phyloP scores from a whole-genome alignment of 257 asterid genomes.

The Primulina huaijiensis region DNA sequence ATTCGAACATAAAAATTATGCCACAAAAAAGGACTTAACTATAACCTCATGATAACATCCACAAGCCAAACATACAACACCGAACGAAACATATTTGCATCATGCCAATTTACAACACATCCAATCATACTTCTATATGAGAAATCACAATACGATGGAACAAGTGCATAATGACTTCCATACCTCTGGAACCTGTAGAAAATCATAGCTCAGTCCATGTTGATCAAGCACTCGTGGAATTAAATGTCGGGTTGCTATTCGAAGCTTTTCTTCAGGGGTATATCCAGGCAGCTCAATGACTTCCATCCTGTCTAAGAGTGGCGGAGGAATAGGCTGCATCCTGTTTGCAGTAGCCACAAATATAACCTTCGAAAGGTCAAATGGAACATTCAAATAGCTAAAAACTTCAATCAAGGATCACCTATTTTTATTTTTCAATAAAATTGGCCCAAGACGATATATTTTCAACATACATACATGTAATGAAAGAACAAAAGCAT shows the following conservation, averaged over 20 bases:
- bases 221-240: conserved; percentile 97
- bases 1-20: too few species aligned
- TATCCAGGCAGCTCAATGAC: conserved; percentile 98
- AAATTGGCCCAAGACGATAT: conserved; percentile 11
- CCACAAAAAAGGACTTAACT: too few species aligned
- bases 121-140: conserved; percentile 23
- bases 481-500: conserved; percentile 5
- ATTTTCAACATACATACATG: neutral
- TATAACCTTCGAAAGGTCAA: conserved; percentile 93
- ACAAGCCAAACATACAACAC: conserved; percentile 13
- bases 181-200: conserved; percentile 98
- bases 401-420: conserved; percentile 57
- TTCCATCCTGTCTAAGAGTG: conserved; percentile 98
- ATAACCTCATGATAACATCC: neutral
- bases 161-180: conserved; percentile 23
- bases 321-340: conserved; percentile 90
- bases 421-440: conserved; percentile 19
- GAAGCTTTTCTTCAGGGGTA: conserved; percentile 96
- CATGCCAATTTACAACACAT: neutral
- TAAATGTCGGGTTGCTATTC: conserved; percentile 81
- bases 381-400: conserved; percentile 95
- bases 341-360: conserved; percentile 98
- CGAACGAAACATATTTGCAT: conserved; percentile 7
- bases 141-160: conserved; percentile 16
- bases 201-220: conserved; percentile 85